Base-by-base conservation (phyloP, 2,329 filamentous ascomycete species). In the Beauveria sp. region DNA sequence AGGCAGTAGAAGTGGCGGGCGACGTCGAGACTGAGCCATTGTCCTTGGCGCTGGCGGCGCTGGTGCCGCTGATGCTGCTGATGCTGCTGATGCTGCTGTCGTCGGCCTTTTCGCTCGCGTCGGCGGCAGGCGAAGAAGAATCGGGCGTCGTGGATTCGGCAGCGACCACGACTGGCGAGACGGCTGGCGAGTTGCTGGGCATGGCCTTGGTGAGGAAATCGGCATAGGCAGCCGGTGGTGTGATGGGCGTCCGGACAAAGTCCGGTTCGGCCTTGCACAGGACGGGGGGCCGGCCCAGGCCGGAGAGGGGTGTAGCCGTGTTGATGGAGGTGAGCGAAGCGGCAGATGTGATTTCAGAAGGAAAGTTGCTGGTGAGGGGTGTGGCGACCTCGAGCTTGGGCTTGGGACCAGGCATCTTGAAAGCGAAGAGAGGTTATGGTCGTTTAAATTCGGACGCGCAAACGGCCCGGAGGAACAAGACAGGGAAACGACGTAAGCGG, bases 241-340 rank as follows among this genome's bases (percentile, higher is more conserved):
- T 96, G 73, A 98, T 96, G 54, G 93, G 93, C 5, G 93, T 97
- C 76, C 93, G 93, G 79, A 93, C 84, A 67, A 83, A 81, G 61
- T 79, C 78, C 8, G 77, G 72, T 40, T 75, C 77, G 9, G 77
- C 74, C 65, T 75, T 75, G 65, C 71, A 73, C 47, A 70, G 67
- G 62, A 74, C 14, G 22, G 74, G 38, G 71, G 22, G 74, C 62
- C 74, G 70, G 62, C 74, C 79, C 62, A 74, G 70, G 62, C 74
- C 79, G 64, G 72, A 86, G 70, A 89, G 80, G 54, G 90, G 90
- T 66, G 87, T 93, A 66, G 82, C 84, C 52, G 87, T 84, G 65
- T 85, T 85, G 40, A 47, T 42, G 20, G 53, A 56, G 40, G 53
- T 28, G 62, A 47, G 40, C 14, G 53, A 56, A 24, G 53, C 26